These are phyloP conservation scores for Sutorius eximius DNA, from an alignment of 1,284 basidiomycete genomes.

Conservation along the genomic window DNA sequence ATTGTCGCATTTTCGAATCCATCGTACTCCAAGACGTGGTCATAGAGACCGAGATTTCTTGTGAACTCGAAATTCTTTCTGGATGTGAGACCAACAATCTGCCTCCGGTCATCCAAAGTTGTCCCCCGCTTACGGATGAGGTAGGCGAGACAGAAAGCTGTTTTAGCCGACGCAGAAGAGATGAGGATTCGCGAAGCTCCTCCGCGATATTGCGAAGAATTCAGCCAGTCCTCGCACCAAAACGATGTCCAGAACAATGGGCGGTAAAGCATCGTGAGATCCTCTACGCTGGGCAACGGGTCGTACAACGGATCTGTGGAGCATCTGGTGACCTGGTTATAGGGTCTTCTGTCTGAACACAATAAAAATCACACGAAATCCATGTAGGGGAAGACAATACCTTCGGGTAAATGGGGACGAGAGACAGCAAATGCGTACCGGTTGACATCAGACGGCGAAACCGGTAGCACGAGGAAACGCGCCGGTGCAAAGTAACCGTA, in stretches of 20 bases:
- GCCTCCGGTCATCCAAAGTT: constrained; percentile 17
- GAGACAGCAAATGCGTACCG: constrained; percentile 53
- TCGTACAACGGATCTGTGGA: constrained; percentile 52
- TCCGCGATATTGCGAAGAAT: constrained; percentile 45
- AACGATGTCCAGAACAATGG: constrained; percentile 70
- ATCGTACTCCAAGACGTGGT: constrained; percentile 54
- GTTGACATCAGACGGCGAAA: constrained; percentile 51
- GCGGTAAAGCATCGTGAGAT: constrained; percentile 63
- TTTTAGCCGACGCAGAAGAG: constrained; percentile 66
- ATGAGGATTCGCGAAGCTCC: constrained; percentile 50
- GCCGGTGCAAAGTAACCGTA: constrained; percentile 64
- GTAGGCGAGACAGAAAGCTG: constrained; percentile 64
- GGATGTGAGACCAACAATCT: constrained; percentile 59
- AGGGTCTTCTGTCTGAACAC: constrained; percentile 55
- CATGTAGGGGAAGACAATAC: constrained; percentile 33
- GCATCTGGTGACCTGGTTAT: constrained; percentile 64
- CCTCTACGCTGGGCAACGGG: constrained; percentile 46
- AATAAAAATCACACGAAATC: background rate
- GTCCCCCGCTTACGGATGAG: constrained; percentile 40
- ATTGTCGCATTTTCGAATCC: constrained; percentile 35
- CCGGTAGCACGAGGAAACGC: constrained; percentile 52
- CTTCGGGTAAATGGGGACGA: constrained; percentile 56
- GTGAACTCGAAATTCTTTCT: constrained; percentile 55
- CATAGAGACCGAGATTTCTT: constrained; percentile 49
- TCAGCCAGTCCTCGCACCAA: constrained; percentile 69